Base-by-base conservation (phyloP, 768 basidiomycete genomes). In the Rhodotorula kratochvilovae region DNA sequence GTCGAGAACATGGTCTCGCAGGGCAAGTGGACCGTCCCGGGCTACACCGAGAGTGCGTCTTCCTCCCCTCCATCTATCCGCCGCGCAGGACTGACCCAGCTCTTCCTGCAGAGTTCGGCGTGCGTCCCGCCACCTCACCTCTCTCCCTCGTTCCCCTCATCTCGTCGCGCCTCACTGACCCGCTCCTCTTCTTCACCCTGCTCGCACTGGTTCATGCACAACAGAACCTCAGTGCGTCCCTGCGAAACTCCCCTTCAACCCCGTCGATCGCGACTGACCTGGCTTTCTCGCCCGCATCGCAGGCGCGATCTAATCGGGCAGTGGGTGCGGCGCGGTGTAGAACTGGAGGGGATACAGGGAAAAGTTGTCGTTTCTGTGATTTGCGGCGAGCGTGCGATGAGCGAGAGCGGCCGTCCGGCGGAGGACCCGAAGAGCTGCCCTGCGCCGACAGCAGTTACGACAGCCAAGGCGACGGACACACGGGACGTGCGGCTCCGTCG, bases 1-100 rank as follows among this genome's bases (percentile, higher is more conserved):
- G 91, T 96, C 70, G 92, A 97, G 83, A 90, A 85, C 76, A 95
- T 96, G 92, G 81, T 97, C 74, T 88, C 89, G 86, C 93, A 97
- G 84, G 94, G 94, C 82, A 96, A 97, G 84, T 96, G 92, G 89
- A 92, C 89, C 78, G 94, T 97, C 68, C 95, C 95, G 78, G 94
- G 93, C 46, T 82, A 82, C 81, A 78, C 79, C 75, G 82, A 82
- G 76, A 79, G 73, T 75, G 53, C 35, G 73, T 70, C 13, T 8
- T 8, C 15, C 19, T 59, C 29, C 25, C 33, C 0, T 48, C 5
- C 29, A 13, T 35, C 25, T 58, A 25, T 10, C 51, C 11, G 19
- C 54, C 16, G 19, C 29, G 1, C 3, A 7, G 16, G 23, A 7
- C 43, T 45, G 19, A 45, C 42, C 35, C 4, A 2, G 3, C 23